These are phyloP conservation scores for Ambrosia trifida DNA, from an alignment of 129 eudicot species.

Conservation along the genomic window DNA sequence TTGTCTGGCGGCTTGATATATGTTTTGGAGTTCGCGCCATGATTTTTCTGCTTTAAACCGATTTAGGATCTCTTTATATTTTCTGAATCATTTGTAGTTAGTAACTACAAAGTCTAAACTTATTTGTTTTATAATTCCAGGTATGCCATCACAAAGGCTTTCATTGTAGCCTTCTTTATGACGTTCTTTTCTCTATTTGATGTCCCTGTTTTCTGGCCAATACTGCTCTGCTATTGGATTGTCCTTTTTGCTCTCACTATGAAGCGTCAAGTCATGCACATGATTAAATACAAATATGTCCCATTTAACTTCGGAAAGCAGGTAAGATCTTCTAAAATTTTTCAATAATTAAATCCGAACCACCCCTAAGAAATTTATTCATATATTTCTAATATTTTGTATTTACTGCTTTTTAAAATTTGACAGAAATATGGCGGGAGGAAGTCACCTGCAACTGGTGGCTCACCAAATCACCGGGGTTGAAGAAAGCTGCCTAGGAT, in stretches of 20 bases:
- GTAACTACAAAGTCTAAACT: neutral
- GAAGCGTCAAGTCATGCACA: constrained; percentile 74
- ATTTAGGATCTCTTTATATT: constrained; percentile 4
- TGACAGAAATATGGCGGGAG: constrained; percentile 56
- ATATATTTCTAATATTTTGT: neutral
- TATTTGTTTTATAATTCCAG: constrained; percentile 30
- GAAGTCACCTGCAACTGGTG: constrained; percentile 40
- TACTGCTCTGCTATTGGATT: constrained; percentile 62
- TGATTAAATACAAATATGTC: constrained; percentile 62
- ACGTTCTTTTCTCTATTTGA: constrained; percentile 67
- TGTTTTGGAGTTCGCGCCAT: neutral
- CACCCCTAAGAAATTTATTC: constrained; percentile 2
- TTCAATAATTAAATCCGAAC: neutral
- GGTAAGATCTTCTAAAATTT: constrained; percentile 34
- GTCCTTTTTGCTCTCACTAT: constrained; percentile 58
- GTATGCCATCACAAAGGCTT: constrained; percentile 71
- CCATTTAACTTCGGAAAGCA: constrained; percentile 59
- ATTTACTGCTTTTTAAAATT: neutral
- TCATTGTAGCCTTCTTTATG: constrained; percentile 56
- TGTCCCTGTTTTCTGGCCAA: constrained; percentile 80
- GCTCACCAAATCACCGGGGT: constrained; percentile 40
- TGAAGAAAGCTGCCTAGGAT: constrained; percentile 31
- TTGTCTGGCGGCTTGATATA: neutral
- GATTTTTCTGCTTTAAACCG: constrained; percentile 6
- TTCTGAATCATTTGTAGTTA: neutral